These are phyloP conservation scores for Calonectria multiphialidica DNA, from an alignment of 2,329 filamentous ascomycete genomes.

Conservation along the genomic window DNA sequence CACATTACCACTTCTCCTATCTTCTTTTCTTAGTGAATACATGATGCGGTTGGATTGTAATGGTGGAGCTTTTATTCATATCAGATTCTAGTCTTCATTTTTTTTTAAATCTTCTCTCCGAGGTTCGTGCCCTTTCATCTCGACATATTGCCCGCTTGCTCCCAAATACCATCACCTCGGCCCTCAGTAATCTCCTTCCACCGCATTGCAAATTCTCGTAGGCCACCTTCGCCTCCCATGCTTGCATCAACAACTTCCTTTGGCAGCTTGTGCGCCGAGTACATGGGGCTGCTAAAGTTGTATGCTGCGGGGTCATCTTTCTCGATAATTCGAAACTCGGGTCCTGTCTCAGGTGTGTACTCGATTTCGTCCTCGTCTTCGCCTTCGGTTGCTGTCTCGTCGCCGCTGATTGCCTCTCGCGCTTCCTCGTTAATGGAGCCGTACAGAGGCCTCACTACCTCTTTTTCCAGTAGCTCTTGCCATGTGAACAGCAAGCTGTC, in stretches of 20 bases:
- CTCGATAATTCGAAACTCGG: conserved; percentile 86
- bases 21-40: too few species aligned
- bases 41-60: too few species aligned
- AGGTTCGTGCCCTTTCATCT: not conserved
- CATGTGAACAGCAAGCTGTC: conserved; percentile 92
- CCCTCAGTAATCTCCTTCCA: conserved; percentile 74
- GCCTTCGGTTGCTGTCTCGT: conserved; percentile 53
- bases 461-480: conserved; percentile 84
- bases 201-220: conserved; percentile 83
- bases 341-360: conserved; percentile 69
- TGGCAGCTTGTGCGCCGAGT: conserved; percentile 95
- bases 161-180: conserved; percentile 55
- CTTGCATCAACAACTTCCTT: conserved; percentile 88
- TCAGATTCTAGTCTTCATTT: not conserved
- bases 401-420: conserved; percentile 52
- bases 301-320: conserved; percentile 91
- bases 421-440: conserved; percentile 53
- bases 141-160: conserved; percentile 39
- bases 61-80: too few species aligned
- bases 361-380: conserved; percentile 58
- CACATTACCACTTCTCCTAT: not conserved
- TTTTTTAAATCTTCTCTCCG: not conserved
- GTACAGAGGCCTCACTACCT: conserved; percentile 69
- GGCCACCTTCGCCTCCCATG: conserved; percentile 76
- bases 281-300: conserved; percentile 86